Evolutionary conservation across 1,284 basidiomycete species (phyloP).

Genomic region (Mycosarcoma maydis): DNA sequence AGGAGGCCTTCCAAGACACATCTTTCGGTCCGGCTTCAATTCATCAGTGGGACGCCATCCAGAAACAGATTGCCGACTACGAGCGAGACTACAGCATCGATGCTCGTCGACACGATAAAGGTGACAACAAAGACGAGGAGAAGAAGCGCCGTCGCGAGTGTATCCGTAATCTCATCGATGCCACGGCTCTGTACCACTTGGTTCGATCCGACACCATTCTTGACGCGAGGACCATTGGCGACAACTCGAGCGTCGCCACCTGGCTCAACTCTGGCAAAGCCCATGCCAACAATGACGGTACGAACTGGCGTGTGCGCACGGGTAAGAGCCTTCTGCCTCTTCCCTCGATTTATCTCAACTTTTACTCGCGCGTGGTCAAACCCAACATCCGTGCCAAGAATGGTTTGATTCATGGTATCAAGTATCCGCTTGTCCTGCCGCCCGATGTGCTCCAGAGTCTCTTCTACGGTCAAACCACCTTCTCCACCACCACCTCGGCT

Average conservation of each 20-base stretch:
- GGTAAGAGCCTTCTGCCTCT: slow-evolving; percentile 68
- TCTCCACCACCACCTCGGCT: slow-evolving; percentile 71
- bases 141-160: slow-evolving; percentile 71
- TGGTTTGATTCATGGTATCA: slow-evolving; percentile 75
- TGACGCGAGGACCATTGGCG: slow-evolving; percentile 69
- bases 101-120: slow-evolving; percentile 6
- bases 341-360: slow-evolving; percentile 72
- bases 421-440: slow-evolving; percentile 75
- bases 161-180: slow-evolving; percentile 71
- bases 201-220: slow-evolving; percentile 69
- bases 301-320: slow-evolving; percentile 73
- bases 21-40: slow-evolving; percentile 33
- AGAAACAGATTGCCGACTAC: slow-evolving; percentile 36
- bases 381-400: slow-evolving; percentile 71
- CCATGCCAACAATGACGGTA: slow-evolving; percentile 67
- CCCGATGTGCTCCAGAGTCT: slow-evolving; percentile 73
- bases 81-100: slow-evolving; percentile 18
- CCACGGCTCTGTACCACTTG: slow-evolving; percentile 75
- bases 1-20: slow-evolving; percentile 12
- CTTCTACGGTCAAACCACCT: slow-evolving; percentile 71
- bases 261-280: slow-evolving; percentile 68
- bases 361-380: slow-evolving; percentile 71
- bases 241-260: slow-evolving; percentile 75
- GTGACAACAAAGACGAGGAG: slow-evolving; percentile 69
- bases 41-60: slow-evolving; percentile 34